These are phyloP conservation scores for Mycena olivaceomarginata DNA, from an alignment of 768 basidiomycete species.

Conservation along the genomic window DNA sequence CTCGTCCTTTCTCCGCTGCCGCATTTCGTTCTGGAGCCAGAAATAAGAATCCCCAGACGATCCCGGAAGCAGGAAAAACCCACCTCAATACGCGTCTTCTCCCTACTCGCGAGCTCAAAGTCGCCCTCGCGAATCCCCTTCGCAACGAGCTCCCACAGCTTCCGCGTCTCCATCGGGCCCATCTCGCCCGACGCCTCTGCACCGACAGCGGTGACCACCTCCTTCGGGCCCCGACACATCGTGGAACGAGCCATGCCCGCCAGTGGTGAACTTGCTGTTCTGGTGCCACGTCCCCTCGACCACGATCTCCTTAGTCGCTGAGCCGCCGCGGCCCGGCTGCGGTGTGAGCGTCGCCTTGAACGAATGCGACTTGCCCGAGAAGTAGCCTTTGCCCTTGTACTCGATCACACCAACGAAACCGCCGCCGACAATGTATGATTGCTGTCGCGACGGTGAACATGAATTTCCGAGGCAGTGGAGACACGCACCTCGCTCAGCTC, in stretches of 20 bases:
- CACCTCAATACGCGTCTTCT: constrained; percentile 95
- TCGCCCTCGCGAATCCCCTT: constrained; percentile 94
- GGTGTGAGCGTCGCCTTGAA: constrained; percentile 90
- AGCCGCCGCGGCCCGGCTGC: constrained; percentile 60
- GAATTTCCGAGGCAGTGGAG: background rate
- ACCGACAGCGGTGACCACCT: constrained; percentile 81
- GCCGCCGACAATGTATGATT: constrained; percentile 79
- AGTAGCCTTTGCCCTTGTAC: constrained; percentile 98
- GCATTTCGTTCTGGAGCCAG: constrained; percentile 86
- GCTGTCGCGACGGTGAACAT: background rate
- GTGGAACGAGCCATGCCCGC: constrained; percentile 77
- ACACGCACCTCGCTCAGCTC: constrained; percentile 69
- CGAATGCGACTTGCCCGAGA: constrained; percentile 93
- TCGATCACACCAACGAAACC: constrained; percentile 77
- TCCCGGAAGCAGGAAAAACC: constrained; percentile 35
- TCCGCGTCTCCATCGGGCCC: constrained; percentile 91
- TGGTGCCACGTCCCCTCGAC: constrained; percentile 91
- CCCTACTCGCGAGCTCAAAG: constrained; percentile 91
- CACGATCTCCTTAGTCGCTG: constrained; percentile 65
- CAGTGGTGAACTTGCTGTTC: constrained; percentile 69
- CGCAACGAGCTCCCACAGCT: constrained; percentile 90
- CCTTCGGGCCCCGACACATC: constrained; percentile 84
- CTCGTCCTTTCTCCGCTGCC: constrained; percentile 92
- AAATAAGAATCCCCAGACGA: background rate
- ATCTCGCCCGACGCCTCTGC: constrained; percentile 75